These are phyloP conservation scores for Leishmania major DNA, from an alignment of 208 protist genomes.

Conservation along the genomic window DNA sequence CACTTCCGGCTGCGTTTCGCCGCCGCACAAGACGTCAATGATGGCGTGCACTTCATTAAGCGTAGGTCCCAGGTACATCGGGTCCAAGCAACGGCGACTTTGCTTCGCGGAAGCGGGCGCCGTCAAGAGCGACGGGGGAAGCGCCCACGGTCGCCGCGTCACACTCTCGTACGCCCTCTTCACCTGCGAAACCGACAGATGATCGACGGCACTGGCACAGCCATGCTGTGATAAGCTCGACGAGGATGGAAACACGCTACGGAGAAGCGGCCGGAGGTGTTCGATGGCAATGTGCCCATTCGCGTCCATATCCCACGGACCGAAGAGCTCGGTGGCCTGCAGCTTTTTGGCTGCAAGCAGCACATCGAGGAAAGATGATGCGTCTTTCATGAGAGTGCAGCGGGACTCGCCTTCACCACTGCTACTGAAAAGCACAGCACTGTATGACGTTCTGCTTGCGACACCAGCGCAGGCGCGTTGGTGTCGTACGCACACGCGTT, in stretches of 20 bases:
- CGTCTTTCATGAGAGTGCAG: not conserved
- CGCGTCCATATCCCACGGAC: conserved; percentile 56
- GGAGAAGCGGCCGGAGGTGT: conserved; percentile 51
- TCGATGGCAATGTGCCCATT: conserved; percentile 43
- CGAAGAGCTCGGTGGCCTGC: conserved; percentile 64
- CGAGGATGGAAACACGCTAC: conserved; percentile 47
- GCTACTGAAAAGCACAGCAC: too few relatives aligned
- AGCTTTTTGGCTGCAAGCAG: conserved; percentile 62
- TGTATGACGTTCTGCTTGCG: not conserved
- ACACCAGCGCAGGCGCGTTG: not conserved
- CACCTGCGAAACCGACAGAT: conserved; percentile 14
- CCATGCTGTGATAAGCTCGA: not conserved
- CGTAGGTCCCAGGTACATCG: conserved; percentile 21
- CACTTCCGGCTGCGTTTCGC: not conserved
- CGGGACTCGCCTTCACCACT: not conserved
- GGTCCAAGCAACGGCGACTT: not conserved
- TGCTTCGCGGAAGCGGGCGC: not conserved
- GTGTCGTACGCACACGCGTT: not conserved
- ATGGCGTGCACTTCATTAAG: conserved; percentile 49
- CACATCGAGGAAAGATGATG: conserved; percentile 10
- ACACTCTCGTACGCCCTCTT: conserved; percentile 25
- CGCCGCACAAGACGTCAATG: conserved; percentile 25
- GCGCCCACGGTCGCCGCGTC: conserved; percentile 24
- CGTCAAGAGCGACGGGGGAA: not conserved
- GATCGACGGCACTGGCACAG: not conserved